phyloP scores from a whole-genome alignment of 495 filamentous ascomycete species.

The Cairneyella variabilis region DNA sequence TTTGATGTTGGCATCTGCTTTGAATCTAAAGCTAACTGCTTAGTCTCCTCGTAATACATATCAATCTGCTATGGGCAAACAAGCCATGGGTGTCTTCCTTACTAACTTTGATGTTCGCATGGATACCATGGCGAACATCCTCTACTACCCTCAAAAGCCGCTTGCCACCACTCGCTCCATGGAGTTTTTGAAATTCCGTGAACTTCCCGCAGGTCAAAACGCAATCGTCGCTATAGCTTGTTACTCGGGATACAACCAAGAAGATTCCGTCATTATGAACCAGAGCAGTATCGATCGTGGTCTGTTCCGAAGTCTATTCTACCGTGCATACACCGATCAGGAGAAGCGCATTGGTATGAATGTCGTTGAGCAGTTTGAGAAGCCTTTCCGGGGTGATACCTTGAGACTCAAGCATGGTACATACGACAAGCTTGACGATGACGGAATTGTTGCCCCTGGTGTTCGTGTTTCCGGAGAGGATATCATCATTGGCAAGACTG shows the following conservation, averaged over 20 bases:
- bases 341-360: conserved; percentile 92
- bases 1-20: conserved; percentile 6
- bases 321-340: conserved; percentile 91
- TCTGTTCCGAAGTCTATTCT: conserved; percentile 96
- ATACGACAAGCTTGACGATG: conserved; percentile 95
- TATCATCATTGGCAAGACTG: conserved; percentile 98
- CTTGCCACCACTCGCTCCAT: conserved; percentile 94
- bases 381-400: conserved; percentile 83
- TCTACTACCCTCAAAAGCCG: conserved; percentile 98
- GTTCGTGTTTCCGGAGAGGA: conserved; percentile 94
- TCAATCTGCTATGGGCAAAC: conserved; percentile 99
- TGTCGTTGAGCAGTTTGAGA: conserved; percentile 89
- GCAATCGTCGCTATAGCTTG: conserved; percentile 96
- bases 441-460: conserved; percentile 89
- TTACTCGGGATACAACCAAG: conserved; percentile 99
- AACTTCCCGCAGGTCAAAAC: conserved; percentile 95
- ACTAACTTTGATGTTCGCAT: conserved; percentile 94
- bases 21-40: conserved; percentile 10
- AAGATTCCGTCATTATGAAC: conserved; percentile 99
- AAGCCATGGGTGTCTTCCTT: conserved; percentile 98
- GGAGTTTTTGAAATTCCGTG: conserved; percentile 97
- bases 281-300: conserved; percentile 97
- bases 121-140: conserved; percentile 99
- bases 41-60: conserved; percentile 97
- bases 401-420: conserved; percentile 90